Percentiles rank a stretch among this genome's conserved stretches.
These are phyloP conservation scores for Zostera marina DNA, from an alignment of 116 monocot species.

Conservation along the genomic window DNA sequence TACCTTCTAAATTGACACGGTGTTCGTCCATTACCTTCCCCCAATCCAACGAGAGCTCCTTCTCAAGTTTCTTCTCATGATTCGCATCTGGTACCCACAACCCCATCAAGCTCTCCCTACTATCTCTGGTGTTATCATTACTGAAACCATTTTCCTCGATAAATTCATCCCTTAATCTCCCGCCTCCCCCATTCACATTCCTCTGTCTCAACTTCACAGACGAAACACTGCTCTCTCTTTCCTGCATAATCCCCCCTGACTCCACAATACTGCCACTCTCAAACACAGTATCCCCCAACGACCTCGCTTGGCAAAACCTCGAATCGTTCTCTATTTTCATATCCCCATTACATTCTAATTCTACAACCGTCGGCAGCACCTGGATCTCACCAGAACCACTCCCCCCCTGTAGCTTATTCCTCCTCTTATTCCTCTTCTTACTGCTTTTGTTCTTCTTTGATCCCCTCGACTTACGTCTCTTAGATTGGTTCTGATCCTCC, in stretches of 20 bases:
- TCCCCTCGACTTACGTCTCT: neutral
- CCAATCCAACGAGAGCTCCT: constrained; percentile 9
- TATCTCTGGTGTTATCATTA: neutral
- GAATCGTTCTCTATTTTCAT: no score
- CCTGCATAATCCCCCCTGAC: neutral
- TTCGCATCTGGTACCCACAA: constrained; percentile 4
- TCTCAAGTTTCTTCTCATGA: constrained; percentile 5
- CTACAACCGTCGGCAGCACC: neutral
- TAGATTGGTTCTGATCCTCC: neutral
- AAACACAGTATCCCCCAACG: constrained; percentile 1
- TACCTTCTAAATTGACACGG: neutral
- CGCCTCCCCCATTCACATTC: constrained; percentile 5
- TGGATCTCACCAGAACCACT: neutral
- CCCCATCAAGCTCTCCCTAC: neutral
- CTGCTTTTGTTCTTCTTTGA: constrained; percentile 5
- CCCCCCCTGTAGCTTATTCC: neutral
- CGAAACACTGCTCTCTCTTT: constrained; percentile 3
- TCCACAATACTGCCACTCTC: neutral
- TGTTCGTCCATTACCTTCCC: constrained; percentile 5
- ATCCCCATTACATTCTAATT: neutral
- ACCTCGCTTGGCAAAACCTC: neutral
- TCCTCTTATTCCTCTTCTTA: neutral
- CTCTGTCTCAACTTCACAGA: constrained; percentile 8
- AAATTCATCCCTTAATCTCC: neutral
- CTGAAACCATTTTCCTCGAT: constrained; percentile 4